These are phyloP conservation scores for Stagonosporopsis chrysanthemi DNA, from an alignment of 2,329 filamentous ascomycete species.

Conservation along the genomic window DNA sequence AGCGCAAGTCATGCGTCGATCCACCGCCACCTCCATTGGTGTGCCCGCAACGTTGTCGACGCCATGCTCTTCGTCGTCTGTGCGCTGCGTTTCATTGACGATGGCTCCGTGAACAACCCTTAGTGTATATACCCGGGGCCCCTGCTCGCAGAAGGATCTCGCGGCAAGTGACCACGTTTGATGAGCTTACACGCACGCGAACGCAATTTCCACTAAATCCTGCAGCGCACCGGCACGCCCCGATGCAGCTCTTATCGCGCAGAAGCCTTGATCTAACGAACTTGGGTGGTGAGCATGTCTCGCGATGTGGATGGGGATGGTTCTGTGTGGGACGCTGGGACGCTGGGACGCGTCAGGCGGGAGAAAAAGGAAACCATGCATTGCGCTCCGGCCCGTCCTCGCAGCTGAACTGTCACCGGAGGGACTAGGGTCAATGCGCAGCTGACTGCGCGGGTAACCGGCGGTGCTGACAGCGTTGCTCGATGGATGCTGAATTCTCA, in stretches of 20 bases:
- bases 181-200: constrained; percentile 7
- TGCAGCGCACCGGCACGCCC: constrained; percentile 29
- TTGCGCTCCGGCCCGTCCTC: constrained; percentile 45
- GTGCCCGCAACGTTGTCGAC: no score
- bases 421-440: constrained; percentile 33
- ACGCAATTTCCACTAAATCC: constrained; percentile 12
- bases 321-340: constrained; percentile 17
- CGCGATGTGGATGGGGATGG: constrained; percentile 1
- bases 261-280: constrained; percentile 30
- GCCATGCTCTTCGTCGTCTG: no score
- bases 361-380: constrained; percentile 38
- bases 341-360: constrained; percentile 36
- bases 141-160: constrained; percentile 4
- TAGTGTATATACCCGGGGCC: no score
- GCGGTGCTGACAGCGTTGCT: background rate
- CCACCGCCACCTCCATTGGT: background rate
- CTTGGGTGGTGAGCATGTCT: constrained; percentile 18
- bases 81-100: no score
- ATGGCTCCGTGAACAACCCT: no score
- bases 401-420: constrained; percentile 41
- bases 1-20: constrained; percentile 3
- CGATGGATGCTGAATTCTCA: no score
- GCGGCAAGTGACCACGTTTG: constrained; percentile 9
- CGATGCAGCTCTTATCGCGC: constrained; percentile 26
- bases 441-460: constrained; percentile 11